Conservation (phyloP, 1,284 basidiomycete species). For the Ustilago cynodontis region DNA sequence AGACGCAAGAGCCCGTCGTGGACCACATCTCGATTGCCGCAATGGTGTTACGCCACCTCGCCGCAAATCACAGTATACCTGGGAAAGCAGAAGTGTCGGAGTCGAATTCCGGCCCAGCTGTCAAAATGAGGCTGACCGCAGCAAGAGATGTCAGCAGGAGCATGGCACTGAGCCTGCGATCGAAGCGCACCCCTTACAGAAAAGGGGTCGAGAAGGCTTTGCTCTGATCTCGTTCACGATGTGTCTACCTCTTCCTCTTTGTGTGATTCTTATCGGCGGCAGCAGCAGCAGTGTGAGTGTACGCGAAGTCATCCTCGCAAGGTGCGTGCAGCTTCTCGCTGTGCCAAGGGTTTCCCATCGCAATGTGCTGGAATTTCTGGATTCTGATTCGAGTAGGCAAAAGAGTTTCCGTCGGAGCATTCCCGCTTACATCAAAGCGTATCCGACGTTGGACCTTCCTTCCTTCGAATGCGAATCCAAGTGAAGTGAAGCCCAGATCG, state of each 20-base stretch:
- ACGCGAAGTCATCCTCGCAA: not conserved
- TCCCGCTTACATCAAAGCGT: not conserved
- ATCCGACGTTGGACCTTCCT: not conserved
- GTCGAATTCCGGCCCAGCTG: not conserved
- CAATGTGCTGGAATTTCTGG: not conserved
- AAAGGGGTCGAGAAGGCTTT: not conserved
- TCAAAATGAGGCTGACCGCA: not conserved
- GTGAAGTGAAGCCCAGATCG: too few species aligned
- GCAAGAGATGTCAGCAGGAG: not conserved
- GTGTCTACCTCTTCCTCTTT: not conserved
- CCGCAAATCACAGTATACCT: not conserved
- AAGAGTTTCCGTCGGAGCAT: slow-evolving; percentile 1
- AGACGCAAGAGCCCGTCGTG: too few species aligned
- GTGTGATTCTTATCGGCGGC: not conserved
- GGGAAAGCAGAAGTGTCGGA: not conserved
- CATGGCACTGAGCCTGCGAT: not conserved
- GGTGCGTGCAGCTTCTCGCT: not conserved
- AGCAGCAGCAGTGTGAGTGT: not conserved
- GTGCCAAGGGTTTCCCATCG: not conserved
- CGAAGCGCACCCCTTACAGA: not conserved
- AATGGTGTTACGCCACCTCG: too few species aligned
- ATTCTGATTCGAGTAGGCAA: not conserved
- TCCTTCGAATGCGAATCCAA: too few species aligned
- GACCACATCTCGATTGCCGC: too few species aligned
- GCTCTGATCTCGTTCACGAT: not conserved